These are phyloP conservation scores for Farysia itapuensis DNA, from an alignment of 1,284 basidiomycete species.

Conservation along the genomic window DNA sequence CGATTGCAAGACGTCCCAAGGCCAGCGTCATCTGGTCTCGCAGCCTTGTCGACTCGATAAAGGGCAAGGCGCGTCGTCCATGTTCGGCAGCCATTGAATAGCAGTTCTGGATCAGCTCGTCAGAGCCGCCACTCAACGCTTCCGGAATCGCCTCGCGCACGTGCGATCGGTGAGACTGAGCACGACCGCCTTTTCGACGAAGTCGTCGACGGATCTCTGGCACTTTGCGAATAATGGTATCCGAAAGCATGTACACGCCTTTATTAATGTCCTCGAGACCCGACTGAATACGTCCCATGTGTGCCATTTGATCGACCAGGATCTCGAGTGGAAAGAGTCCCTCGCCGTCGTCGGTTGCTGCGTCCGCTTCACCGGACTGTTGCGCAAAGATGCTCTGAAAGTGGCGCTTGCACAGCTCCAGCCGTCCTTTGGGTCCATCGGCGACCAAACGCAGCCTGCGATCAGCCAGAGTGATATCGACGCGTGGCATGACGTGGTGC, in stretches of 20 bases:
- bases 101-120: conserved; percentile 90
- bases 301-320: conserved; percentile 83
- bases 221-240: conserved; percentile 79
- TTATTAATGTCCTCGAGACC: conserved; percentile 88
- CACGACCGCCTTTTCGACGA: conserved; percentile 15
- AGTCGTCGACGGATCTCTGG: conserved; percentile 41
- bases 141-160: conserved; percentile 12
- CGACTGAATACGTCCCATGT: conserved; percentile 83
- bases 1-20: conserved; percentile 52
- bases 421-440: conserved; percentile 75
- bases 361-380: conserved; percentile 34
- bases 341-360: conserved; percentile 39
- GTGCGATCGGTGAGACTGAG: conserved; percentile 12
- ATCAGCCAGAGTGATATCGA: conserved; percentile 55
- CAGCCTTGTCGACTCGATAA: conserved; percentile 53
- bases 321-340: conserved; percentile 63
- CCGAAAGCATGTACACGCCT: conserved; percentile 84
- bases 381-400: conserved; percentile 63
- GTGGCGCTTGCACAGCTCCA: conserved; percentile 76
- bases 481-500: conserved; percentile 57
- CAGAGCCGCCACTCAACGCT: conserved; percentile 30
- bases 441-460: conserved; percentile 54
- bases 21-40: conserved; percentile 51
- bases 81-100: conserved; percentile 91
- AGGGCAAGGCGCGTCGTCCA: conserved; percentile 54